phyloP scores from a whole-genome alignment of 352 stramenopile genomes.

The Pythium insidiosum region DNA sequence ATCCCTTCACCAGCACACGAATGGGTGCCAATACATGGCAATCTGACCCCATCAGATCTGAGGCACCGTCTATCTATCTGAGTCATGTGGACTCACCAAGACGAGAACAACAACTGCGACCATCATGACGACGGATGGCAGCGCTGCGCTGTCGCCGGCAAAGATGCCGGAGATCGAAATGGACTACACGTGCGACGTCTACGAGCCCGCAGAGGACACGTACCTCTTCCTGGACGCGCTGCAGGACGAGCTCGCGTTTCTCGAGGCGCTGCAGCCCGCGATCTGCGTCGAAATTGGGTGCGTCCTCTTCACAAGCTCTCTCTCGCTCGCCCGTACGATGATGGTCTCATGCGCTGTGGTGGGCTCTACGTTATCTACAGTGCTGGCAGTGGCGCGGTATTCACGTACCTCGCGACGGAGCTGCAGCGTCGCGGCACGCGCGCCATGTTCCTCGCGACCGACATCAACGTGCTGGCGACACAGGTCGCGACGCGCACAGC shows the following conservation, averaged over 20 bases:
- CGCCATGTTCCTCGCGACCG: constrained; percentile 76
- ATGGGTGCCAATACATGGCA: too few species aligned
- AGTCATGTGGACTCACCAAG: constrained; percentile 93
- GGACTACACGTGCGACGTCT: constrained; percentile 87
- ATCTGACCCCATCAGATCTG: too few species aligned
- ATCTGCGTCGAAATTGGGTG: constrained; percentile 89
- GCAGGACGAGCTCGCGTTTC: constrained; percentile 70
- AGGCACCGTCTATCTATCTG: too few species aligned
- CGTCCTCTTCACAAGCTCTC: too few species aligned
- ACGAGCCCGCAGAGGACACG: constrained; percentile 97
- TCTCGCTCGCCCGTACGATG: too few species aligned
- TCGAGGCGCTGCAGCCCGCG: constrained; percentile 41
- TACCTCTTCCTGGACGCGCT: constrained; percentile 96
- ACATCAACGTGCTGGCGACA: constrained; percentile 91
- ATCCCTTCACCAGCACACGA: too few species aligned
- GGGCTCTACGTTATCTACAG: too few species aligned
- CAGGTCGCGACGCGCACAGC: constrained; percentile 79
- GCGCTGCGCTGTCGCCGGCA: constrained; percentile 29
- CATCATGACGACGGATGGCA: too few species aligned
- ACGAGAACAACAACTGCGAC: constrained; percentile 65
- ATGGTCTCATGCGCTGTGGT: too few species aligned
- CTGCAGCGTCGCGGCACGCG: constrained; percentile 49
- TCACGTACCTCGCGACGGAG: constrained; percentile 73
- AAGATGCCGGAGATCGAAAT: constrained; percentile 65
- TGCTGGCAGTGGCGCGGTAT: constrained; percentile 57